These are phyloP conservation scores for Globisporangium lucens DNA, from an alignment of 352 stramenopile species.

Conservation along the genomic window DNA sequence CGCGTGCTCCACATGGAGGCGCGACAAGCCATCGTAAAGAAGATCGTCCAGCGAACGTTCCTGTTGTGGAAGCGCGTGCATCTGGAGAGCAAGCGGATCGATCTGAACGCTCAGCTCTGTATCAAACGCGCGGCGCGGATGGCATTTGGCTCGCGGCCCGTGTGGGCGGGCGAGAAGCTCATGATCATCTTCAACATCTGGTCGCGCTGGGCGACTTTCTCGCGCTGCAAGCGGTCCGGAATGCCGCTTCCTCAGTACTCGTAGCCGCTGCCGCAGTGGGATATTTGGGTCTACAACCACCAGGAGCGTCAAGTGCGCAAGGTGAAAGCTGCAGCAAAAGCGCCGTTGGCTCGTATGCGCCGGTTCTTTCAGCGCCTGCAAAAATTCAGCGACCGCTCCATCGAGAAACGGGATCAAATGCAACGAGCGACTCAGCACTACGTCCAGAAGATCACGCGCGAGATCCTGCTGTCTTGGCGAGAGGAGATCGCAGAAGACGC, in stretches of 20 bases:
- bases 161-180: slow-evolving; percentile 61
- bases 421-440: slow-evolving; percentile 26
- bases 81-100: slow-evolving; percentile 36
- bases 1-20: slow-evolving; percentile 42
- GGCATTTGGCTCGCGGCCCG: slow-evolving; percentile 46
- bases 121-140: slow-evolving; percentile 65
- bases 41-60: slow-evolving; percentile 69
- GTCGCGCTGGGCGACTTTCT: slow-evolving; percentile 57
- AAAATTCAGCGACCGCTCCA: slow-evolving; percentile 20
- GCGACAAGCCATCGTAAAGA: slow-evolving; percentile 48
- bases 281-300: slow-evolving; percentile 74
- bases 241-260: slow-evolving; percentile 44
- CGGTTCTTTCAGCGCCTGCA: slow-evolving; percentile 44
- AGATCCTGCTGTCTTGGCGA: slow-evolving; percentile 40
- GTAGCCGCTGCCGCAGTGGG: slow-evolving; percentile 55
- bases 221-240: slow-evolving; percentile 41
- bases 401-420: slow-evolving; percentile 17
- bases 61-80: slow-evolving; percentile 60
- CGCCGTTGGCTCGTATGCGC: slow-evolving; percentile 42
- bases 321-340: slow-evolving; percentile 55
- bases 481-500: slow-evolving; percentile 43
- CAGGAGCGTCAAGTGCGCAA: slow-evolving; percentile 72
- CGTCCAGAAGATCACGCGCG: not conserved
- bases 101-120: slow-evolving; percentile 66
- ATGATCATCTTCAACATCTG: slow-evolving; percentile 67